These are phyloP conservation scores for Verruconis gallopava DNA, from an alignment of 2,329 filamentous ascomycete species.

Conservation along the genomic window DNA sequence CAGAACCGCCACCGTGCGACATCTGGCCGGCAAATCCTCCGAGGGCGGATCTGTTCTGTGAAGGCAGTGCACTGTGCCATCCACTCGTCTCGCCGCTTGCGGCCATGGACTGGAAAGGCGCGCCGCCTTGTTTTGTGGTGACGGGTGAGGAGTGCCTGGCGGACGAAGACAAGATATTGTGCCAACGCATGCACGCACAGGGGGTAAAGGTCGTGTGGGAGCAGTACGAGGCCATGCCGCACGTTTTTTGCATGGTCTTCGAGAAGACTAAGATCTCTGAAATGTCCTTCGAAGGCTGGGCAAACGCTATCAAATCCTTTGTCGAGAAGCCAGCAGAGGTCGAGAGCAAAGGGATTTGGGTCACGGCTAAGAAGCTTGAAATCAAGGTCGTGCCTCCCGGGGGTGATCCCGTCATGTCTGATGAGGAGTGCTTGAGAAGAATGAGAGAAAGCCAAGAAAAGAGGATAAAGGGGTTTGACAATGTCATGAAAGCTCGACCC, in stretches of 20 bases:
- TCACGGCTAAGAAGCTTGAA: conserved; percentile 21
- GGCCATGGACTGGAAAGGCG: conserved; percentile 44
- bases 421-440: conserved; percentile 19
- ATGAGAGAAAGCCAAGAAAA: conserved; percentile 17
- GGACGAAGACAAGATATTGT: conserved; percentile 53
- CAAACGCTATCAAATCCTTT: conserved; percentile 19
- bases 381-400: conserved; percentile 18
- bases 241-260: conserved; percentile 44
- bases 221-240: conserved; percentile 71
- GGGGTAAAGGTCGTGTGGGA: conserved; percentile 52
- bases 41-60: conserved; percentile 35
- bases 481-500: conserved; percentile 7
- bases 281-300: conserved; percentile 26
- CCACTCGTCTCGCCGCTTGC: conserved; percentile 55
- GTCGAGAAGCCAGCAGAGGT: conserved; percentile 16
- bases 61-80: conserved; percentile 38
- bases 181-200: conserved; percentile 40
- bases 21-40: conserved; percentile 34
- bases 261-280: conserved; percentile 19
- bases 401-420: conserved; percentile 18
- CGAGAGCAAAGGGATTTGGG: conserved; percentile 16
- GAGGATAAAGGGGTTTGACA: conserved; percentile 7
- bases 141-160: conserved; percentile 59
- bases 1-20: conserved; percentile 34
- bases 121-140: conserved; percentile 55